Evolutionary conservation across 352 stramenopile genomes (phyloP).

Genomic region (Globisporangium spiculum): DNA sequence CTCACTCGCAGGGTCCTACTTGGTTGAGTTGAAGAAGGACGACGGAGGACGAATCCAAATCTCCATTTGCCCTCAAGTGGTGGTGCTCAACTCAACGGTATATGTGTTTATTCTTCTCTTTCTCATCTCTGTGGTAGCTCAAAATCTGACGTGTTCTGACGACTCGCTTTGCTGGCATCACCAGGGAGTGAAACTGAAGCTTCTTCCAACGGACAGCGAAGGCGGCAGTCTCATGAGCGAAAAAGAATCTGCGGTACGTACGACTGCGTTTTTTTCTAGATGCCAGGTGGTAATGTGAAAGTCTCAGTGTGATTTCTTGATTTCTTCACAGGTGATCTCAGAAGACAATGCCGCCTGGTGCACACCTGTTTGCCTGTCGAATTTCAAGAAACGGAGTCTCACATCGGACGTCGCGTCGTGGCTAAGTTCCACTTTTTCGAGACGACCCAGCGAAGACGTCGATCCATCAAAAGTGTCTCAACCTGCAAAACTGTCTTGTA

Average conservation of each 20-base stretch:
- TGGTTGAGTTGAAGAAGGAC: constrained; percentile 36
- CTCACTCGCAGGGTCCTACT: constrained; percentile 26
- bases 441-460: constrained; percentile 35
- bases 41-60: constrained; percentile 30
- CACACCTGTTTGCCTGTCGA: constrained; percentile 42
- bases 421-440: constrained; percentile 47
- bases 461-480: constrained; percentile 23
- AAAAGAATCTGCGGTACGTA: constrained; percentile 9
- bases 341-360: constrained; percentile 34
- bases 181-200: constrained; percentile 15
- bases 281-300: background rate
- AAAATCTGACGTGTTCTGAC: background rate
- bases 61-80: constrained; percentile 41
- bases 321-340: constrained; percentile 24
- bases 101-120: background rate
- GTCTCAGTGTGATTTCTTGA: background rate
- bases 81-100: constrained; percentile 66
- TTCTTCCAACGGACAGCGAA: constrained; percentile 15
- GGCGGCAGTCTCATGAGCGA: constrained; percentile 13
- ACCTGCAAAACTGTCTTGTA: constrained; percentile 47
- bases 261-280: background rate
- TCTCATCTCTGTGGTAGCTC: background rate
- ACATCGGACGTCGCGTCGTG: constrained; percentile 49
- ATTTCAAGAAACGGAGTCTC: constrained; percentile 44
- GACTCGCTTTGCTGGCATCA: background rate